phyloP scores from a whole-genome alignment of 495 filamentous ascomycete species.

The Penicillium coffeae region DNA sequence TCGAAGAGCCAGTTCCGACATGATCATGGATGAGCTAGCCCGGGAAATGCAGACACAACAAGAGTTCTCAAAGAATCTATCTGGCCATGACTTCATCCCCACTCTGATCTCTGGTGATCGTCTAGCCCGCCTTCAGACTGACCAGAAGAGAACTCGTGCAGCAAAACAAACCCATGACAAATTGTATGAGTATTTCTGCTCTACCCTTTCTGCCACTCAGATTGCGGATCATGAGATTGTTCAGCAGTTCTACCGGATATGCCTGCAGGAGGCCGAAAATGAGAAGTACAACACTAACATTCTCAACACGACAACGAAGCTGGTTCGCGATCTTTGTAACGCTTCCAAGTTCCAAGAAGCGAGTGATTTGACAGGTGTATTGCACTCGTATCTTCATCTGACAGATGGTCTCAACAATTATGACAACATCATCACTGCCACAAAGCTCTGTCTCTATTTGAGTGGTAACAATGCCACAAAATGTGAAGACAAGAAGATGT shows the following conservation, averaged over 20 bases:
- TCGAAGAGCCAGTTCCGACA: constrained; percentile 38
- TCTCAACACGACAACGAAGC: constrained; percentile 35
- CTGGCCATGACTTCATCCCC: constrained; percentile 43
- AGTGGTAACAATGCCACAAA: constrained; percentile 44
- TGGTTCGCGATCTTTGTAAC: constrained; percentile 41
- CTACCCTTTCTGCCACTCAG: constrained; percentile 43
- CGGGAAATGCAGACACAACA: constrained; percentile 57
- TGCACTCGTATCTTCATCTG: constrained; percentile 54
- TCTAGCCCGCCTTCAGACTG: constrained; percentile 48
- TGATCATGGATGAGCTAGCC: constrained; percentile 55
- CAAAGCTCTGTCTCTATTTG: constrained; percentile 53
- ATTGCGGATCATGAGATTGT: constrained; percentile 36
- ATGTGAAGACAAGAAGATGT: constrained; percentile 37
- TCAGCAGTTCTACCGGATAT: constrained; percentile 46
- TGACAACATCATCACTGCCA: constrained; percentile 47
- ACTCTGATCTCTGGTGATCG: constrained; percentile 49
- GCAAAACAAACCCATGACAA: constrained; percentile 45
- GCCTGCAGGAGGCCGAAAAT: constrained; percentile 44
- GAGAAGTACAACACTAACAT: constrained; percentile 38
- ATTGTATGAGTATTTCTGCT: constrained; percentile 54
- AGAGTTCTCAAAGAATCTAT: constrained; percentile 46
- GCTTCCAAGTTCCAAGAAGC: constrained; percentile 46
- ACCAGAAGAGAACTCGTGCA: constrained; percentile 42
- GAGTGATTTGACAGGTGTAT: constrained; percentile 48
- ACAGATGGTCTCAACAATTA: constrained; percentile 48